Conservation (phyloP, 2,329 filamentous ascomycete genomes). For the Pseudopyricularia javanii region DNA sequence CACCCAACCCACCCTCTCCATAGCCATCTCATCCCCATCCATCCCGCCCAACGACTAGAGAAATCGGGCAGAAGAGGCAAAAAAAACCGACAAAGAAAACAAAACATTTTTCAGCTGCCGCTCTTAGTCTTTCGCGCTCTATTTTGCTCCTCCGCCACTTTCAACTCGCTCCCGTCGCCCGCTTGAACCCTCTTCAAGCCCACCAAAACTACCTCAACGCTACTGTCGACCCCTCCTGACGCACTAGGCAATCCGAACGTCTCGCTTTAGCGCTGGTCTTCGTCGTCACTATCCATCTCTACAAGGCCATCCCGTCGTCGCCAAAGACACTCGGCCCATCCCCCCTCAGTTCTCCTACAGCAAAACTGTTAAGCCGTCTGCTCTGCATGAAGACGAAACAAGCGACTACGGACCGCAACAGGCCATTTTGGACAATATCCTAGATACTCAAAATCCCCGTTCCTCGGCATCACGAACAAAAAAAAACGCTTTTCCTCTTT, state of each 20-base stretch:
- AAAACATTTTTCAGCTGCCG: background rate
- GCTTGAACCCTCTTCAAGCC: background rate
- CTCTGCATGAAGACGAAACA: background rate
- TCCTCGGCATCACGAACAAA: background rate
- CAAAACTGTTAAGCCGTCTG: background rate
- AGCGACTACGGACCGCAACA: background rate
- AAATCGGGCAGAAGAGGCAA: too few relatives aligned
- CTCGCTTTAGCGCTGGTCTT: background rate
- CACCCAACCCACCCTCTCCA: background rate
- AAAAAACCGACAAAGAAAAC: conserved; percentile 1
- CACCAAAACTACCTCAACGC: background rate
- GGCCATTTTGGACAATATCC: background rate
- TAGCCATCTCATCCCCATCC: conserved; percentile 2
- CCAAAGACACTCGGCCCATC: conserved; percentile 2
- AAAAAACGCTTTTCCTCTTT: too few relatives aligned
- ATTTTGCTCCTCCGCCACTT: background rate
- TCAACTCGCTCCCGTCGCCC: background rate
- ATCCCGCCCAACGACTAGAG: too few relatives aligned
- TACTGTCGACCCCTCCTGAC: background rate
- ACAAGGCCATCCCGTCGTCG: background rate
- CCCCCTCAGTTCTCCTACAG: background rate
- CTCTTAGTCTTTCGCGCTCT: background rate
- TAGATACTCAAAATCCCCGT: background rate
- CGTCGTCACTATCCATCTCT: background rate
- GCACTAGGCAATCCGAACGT: background rate